phyloP scores from a whole-genome alignment of 108 stramenopile species.

The Heterococcus sp. region DNA sequence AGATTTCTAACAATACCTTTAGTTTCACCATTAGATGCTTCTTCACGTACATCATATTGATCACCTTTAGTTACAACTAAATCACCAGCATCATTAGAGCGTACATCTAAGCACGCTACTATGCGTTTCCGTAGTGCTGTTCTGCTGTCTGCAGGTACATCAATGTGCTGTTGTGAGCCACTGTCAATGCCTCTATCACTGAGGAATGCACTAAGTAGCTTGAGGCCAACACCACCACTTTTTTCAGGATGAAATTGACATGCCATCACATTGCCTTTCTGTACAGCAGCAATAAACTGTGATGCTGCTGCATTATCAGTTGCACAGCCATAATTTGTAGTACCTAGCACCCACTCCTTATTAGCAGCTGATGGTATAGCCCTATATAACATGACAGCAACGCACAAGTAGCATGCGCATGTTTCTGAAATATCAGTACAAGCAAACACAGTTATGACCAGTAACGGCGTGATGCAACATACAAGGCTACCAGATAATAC shows the following conservation, averaged over 20 bases:
- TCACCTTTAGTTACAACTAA: conserved; percentile 98
- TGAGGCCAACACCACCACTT: conserved; percentile 77
- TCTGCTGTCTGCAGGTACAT: background rate
- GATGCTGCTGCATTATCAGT: background rate
- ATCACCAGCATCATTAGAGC: conserved; percentile 86
- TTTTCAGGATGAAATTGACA: conserved; percentile 99
- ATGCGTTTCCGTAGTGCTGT: conserved; percentile 70
- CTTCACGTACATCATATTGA: conserved; percentile 96
- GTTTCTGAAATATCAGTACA: too few species aligned
- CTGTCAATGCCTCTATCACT: conserved; percentile 43
- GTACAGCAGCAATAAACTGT: conserved; percentile 76
- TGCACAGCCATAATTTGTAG: conserved; percentile 43
- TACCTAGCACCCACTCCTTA: conserved; percentile 72
- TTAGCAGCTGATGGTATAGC: conserved; percentile 55
- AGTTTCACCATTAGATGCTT: conserved; percentile 49
- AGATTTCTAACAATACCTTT: conserved; percentile 90
- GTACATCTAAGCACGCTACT: conserved; percentile 91
- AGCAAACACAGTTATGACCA: too few species aligned
- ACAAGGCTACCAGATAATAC: too few species aligned
- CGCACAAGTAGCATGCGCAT: too few species aligned
- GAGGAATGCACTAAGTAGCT: conserved; percentile 78
- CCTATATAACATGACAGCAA: too few species aligned
- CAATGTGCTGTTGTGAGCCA: background rate
- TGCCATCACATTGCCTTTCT: conserved; percentile 82
- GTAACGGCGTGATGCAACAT: too few species aligned